Conservation (phyloP, 2,329 filamentous ascomycete species). For the Ramichloridium luteum region DNA sequence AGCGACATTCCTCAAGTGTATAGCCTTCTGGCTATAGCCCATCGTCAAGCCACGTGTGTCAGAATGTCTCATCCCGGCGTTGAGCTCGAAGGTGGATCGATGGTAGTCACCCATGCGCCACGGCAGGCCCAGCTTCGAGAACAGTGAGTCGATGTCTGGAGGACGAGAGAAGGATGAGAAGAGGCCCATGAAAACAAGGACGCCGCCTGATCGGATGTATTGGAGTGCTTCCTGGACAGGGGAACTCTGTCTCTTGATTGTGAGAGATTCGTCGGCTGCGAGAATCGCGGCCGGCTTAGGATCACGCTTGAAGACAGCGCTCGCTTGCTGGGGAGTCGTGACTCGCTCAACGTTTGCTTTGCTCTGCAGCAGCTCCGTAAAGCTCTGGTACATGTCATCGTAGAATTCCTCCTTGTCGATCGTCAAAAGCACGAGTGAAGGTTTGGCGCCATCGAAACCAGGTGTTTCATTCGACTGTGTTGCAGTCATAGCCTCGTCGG, state of each 20-base stretch:
- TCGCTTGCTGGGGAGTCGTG: slow-evolving; percentile 8
- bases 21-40: slow-evolving; percentile 14
- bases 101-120: slow-evolving; percentile 14
- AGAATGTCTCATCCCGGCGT: slow-evolving; percentile 6
- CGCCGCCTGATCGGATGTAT: slow-evolving; percentile 14
- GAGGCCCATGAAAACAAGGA: slow-evolving; percentile 12
- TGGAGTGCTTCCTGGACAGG: slow-evolving; percentile 8
- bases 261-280: slow-evolving; percentile 5
- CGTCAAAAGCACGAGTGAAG: no score
- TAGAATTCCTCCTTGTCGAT: no score
- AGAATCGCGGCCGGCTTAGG: slow-evolving; percentile 8
- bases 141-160: slow-evolving; percentile 8
- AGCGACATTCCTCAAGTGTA: slow-evolving; percentile 11
- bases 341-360: slow-evolving; percentile 10
- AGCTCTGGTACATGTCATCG: no score
- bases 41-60: slow-evolving; percentile 5
- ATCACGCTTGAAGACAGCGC: slow-evolving; percentile 4
- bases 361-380: slow-evolving; percentile 6
- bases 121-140: slow-evolving; percentile 10
- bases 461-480: no score
- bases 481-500: no score
- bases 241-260: slow-evolving; percentile 5
- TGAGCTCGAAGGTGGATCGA: slow-evolving; percentile 12
- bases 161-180: slow-evolving; percentile 8
- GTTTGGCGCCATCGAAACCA: no score